Base-by-base conservation (phyloP, 2,329 filamentous ascomycete genomes). In the Coniochaeta pulveracea region DNA sequence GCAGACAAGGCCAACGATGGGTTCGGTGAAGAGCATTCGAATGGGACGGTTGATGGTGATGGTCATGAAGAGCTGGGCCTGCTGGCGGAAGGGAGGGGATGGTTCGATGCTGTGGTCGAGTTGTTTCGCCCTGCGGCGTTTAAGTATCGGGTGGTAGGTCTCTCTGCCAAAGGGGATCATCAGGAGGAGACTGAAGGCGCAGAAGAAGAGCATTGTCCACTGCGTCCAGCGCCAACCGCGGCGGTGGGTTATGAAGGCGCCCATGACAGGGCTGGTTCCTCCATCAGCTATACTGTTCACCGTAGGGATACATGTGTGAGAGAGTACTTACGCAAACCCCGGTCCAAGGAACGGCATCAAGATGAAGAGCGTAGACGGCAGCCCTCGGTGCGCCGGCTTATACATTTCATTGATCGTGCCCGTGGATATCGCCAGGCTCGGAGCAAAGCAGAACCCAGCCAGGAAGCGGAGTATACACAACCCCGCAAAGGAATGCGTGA, bases 21-120 rank as follows among this genome's bases (percentile, higher is more conserved):
- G 75, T 43, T 81, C 76, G 1, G 66, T 64, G 25, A 75, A 46
- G 6, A 80, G 58, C 61, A 82, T 75, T 27, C 64, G 60, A 1
- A 76, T 12, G 0, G 72, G 72, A 9, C 70, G 57, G 11, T 69
- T 38, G 2, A 72, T 47, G 2, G 63, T 60, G 1, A 61, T 50
- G 0, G 59, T 51, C 3, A 63, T 38, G 37, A 69, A 65, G 2
- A 39, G 12, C 14, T 41, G 43, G 17, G 59, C 27, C 4, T 45
- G 50, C 6, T 43, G 33, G 1, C 29, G 7, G 4, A 52, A 10
- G 0, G 57, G 48, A 0, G 49, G 45, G 0, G 33, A 32, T 0
- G 43, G 40, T 1, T 50, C 47, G 0, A 51, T 17, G 0, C 47
- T 24, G 4, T 54, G 35, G 2, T 55, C 55, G 7, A 57, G 51